phyloP scores from a whole-genome alignment of 352 stramenopile genomes.

The Phytopythium vexans region DNA sequence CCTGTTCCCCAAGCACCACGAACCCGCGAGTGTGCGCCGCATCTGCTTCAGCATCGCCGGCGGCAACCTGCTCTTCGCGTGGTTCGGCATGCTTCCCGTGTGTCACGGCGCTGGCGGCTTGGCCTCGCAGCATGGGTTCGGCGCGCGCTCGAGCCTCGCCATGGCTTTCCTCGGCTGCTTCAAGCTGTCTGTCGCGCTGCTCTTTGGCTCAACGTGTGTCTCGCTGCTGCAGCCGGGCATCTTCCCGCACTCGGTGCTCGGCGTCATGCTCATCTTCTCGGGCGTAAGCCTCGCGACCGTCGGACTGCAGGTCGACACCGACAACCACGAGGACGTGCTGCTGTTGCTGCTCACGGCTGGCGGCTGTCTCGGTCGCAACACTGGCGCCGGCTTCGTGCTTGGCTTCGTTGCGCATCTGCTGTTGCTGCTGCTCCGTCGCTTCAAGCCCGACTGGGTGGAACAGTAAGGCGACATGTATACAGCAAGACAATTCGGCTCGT shows the following conservation, averaged over 20 bases:
- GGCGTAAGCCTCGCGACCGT: slow-evolving; percentile 46
- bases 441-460: slow-evolving; percentile 12
- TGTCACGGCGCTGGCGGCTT: slow-evolving; percentile 93
- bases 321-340: slow-evolving; percentile 28
- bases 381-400: slow-evolving; percentile 52
- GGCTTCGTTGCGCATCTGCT: slow-evolving; percentile 33
- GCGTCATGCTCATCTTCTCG: slow-evolving; percentile 59
- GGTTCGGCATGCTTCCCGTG: slow-evolving; percentile 90
- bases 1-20: slow-evolving; percentile 83
- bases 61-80: slow-evolving; percentile 86
- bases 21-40: slow-evolving; percentile 51
- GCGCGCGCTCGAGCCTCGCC: slow-evolving; percentile 85
- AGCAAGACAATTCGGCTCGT: no score
- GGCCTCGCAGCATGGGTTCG: slow-evolving; percentile 91
- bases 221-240: slow-evolving; percentile 49
- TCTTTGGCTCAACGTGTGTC: slow-evolving; percentile 81
- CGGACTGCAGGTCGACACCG: slow-evolving; percentile 45
- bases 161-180: slow-evolving; percentile 87
- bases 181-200: slow-evolving; percentile 89
- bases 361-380: slow-evolving; percentile 48
- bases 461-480: background rate
- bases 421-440: slow-evolving; percentile 18
- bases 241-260: slow-evolving; percentile 54
- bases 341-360: slow-evolving; percentile 40
- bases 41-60: slow-evolving; percentile 66